These are phyloP conservation scores for Exsudoporus frostii DNA, from an alignment of 768 basidiomycete genomes.

Conservation along the genomic window DNA sequence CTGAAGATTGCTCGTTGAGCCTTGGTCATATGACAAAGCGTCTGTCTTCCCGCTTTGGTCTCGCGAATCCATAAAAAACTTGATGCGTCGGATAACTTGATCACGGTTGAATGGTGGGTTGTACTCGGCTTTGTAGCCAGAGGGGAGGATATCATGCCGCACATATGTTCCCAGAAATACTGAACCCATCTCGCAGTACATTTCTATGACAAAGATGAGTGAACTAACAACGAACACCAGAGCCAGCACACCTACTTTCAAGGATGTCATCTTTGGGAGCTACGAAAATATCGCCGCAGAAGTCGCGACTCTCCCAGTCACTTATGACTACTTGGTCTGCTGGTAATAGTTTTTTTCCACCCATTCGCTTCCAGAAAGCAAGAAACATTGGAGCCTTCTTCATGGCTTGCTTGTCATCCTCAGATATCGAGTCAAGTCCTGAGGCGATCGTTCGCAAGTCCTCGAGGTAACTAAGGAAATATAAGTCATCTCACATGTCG, in stretches of 20 bases:
- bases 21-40: background rate
- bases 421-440: constrained; percentile 6
- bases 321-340: constrained; percentile 6
- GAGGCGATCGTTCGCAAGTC: constrained; percentile 14
- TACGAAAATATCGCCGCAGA: background rate
- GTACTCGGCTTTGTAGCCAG: background rate
- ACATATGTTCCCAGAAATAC: constrained; percentile 9
- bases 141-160: background rate
- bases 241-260: constrained; percentile 3
- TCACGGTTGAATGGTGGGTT: background rate
- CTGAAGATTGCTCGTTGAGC: background rate
- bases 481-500: background rate
- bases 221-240: background rate
- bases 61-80: constrained; percentile 6
- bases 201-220: background rate
- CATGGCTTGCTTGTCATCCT: constrained; percentile 8
- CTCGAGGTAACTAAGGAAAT: constrained; percentile 2
- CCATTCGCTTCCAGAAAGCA: background rate
- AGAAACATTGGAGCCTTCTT: constrained; percentile 7
- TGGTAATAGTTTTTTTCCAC: background rate
- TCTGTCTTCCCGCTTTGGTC: background rate
- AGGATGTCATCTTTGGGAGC: constrained; percentile 5
- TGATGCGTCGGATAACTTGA: constrained; percentile 1
- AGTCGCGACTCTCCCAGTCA: constrained; percentile 11
- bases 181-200: constrained; percentile 12